Conservation (phyloP, 139 green algal species). For the Monoraphidium neglectum region DNA sequence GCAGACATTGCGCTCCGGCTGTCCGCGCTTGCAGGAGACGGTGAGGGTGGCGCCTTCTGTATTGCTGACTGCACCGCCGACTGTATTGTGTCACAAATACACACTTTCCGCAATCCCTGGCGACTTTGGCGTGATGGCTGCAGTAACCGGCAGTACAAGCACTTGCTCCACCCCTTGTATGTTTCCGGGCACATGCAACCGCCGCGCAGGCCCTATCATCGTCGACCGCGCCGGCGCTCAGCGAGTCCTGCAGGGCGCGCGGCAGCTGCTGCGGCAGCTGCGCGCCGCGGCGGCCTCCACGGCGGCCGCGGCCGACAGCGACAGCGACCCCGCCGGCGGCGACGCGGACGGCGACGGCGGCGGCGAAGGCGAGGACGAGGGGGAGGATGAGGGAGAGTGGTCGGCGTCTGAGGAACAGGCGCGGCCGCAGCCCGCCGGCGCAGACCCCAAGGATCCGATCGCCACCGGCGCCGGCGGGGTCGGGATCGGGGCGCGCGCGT, state of each 20-base stretch:
- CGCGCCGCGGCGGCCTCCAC: background rate
- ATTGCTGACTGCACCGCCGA: background rate
- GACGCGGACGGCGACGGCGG: background rate
- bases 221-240: conserved; percentile 19
- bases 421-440: background rate
- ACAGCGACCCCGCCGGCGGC: no score
- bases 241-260: conserved; percentile 29
- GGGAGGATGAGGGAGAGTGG: background rate
- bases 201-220: no score
- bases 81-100: no score
- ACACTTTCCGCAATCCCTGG: no score
- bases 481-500: background rate
- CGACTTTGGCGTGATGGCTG: no score
- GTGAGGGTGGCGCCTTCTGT: background rate
- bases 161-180: no score
- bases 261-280: conserved; percentile 30
- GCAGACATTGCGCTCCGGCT: conserved; percentile 40
- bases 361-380: background rate
- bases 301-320: no score
- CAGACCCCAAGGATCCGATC: background rate
- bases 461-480: background rate
- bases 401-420: background rate
- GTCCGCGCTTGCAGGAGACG: conserved; percentile 30
- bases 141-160: no score
- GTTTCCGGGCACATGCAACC: no score